Percentiles rank a stretch among this genome's conserved stretches.
Conservation (phyloP, 139 green algal genomes). For the Tetraselmis chui region DNA sequence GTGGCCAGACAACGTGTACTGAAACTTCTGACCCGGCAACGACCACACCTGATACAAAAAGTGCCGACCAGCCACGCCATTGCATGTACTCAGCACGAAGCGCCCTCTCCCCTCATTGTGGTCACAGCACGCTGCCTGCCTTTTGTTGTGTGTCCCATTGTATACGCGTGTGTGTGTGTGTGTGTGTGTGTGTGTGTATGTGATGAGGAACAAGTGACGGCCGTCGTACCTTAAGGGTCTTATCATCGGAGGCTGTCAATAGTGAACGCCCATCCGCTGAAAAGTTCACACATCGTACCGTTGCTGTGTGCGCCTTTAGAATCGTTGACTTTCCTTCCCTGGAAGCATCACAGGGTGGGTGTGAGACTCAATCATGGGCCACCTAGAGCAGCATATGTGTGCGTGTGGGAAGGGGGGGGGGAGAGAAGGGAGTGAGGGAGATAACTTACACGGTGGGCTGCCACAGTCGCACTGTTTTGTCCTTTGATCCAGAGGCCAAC, state of each 20-base stretch:
- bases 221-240: constrained; percentile 70
- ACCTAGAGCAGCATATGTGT: neutral
- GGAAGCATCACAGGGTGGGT: constrained; percentile 7
- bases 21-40: constrained; percentile 65
- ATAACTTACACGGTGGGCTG: constrained; percentile 64
- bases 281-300: constrained; percentile 72
- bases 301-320: constrained; percentile 73
- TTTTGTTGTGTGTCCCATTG: neutral
- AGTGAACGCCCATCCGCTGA: constrained; percentile 65
- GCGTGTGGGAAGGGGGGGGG: neutral
- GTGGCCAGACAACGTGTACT: constrained; percentile 70
- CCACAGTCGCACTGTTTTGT: constrained; percentile 78
- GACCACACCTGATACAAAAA: constrained; percentile 65
- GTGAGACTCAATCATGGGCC: neutral
- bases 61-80: neutral
- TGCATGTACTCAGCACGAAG: too few relatives aligned
- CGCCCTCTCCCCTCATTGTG: neutral
- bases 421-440: neutral
- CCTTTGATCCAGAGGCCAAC: constrained; percentile 77
- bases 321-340: constrained; percentile 79
- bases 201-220: too few relatives aligned
- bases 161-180: too few relatives aligned
- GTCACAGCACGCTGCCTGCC: neutral
- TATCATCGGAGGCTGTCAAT: constrained; percentile 74
- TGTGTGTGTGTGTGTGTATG: too few relatives aligned